These are phyloP conservation scores for Paraleonurus japonicus DNA, from an alignment of 257 asterid genomes.

Conservation along the genomic window DNA sequence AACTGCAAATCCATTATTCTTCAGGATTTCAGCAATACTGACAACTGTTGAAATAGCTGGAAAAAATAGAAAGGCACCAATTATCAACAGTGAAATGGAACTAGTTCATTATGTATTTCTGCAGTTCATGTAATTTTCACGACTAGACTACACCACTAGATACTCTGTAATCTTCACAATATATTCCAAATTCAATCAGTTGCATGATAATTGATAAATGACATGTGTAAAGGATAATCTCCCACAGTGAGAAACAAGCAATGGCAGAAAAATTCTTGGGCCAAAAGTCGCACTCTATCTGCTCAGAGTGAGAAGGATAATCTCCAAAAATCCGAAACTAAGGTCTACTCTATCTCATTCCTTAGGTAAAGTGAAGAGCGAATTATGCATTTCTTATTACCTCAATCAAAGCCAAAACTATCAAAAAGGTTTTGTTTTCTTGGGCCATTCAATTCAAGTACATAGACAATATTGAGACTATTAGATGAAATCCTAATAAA, in stretches of 20 bases:
- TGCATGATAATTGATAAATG: not conserved
- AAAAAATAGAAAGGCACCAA: slow-evolving; percentile 16
- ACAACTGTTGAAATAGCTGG: slow-evolving; percentile 84
- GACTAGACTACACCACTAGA: not conserved
- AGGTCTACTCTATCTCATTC: not conserved
- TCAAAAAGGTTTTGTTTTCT: not conserved
- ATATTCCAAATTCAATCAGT: not conserved
- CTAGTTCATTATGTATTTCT: not conserved
- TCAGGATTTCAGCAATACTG: slow-evolving; percentile 67
- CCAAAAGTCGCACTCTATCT: not conserved
- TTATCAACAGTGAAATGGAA: not conserved
- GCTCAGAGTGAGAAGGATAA: not conserved
- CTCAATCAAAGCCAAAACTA: not conserved
- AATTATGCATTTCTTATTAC: not conserved
- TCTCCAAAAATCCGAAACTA: not conserved
- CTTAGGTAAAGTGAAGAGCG: not conserved
- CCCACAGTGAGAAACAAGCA: not conserved
- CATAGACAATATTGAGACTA: not conserved
- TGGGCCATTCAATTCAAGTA: not conserved
- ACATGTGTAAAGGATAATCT: not conserved
- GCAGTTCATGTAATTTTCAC: no score
- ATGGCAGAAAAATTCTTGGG: not conserved
- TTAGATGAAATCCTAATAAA: not conserved
- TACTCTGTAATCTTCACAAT: not conserved
- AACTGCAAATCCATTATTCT: slow-evolving; percentile 69